phyloP scores from a whole-genome alignment of 495 filamentous ascomycete genomes.

The Aspergillus egyptiacus region DNA sequence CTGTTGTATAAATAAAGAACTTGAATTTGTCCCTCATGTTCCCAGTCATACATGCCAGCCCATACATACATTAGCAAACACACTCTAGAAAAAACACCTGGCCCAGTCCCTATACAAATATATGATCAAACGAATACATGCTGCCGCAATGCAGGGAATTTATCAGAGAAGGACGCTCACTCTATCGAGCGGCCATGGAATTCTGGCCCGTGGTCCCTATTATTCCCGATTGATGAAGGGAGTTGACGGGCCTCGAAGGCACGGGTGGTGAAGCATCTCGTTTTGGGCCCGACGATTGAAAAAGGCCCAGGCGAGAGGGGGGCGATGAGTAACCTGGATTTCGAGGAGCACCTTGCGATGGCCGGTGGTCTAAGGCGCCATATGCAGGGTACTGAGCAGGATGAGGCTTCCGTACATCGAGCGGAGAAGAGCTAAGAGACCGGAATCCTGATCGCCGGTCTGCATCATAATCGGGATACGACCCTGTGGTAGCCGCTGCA shows the following conservation, averaged over 20 bases:
- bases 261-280: constrained; percentile 31
- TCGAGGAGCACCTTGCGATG: constrained; percentile 22
- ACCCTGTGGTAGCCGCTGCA: constrained; percentile 19
- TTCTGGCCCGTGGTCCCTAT: constrained; percentile 29
- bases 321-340: constrained; percentile 37
- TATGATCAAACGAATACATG: constrained; percentile 3
- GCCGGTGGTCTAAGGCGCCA: constrained; percentile 25
- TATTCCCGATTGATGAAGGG: constrained; percentile 34
- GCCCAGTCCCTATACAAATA: constrained; percentile 15
- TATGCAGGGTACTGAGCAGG: constrained; percentile 26
- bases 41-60: constrained; percentile 24
- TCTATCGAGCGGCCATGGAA: constrained; percentile 34
- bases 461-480: constrained; percentile 35
- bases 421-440: constrained; percentile 40
- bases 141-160: background rate
- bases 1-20: constrained; percentile 12
- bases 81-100: constrained; percentile 17
- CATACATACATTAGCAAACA: constrained; percentile 21
- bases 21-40: constrained; percentile 13
- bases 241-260: constrained; percentile 30
- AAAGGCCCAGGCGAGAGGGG: constrained; percentile 33
- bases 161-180: background rate
- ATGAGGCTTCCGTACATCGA: constrained; percentile 42
- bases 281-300: constrained; percentile 28
- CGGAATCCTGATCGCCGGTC: constrained; percentile 38